These are phyloP conservation scores for Filosporella fistucella DNA, from an alignment of 495 filamentous ascomycete species.

Conservation along the genomic window DNA sequence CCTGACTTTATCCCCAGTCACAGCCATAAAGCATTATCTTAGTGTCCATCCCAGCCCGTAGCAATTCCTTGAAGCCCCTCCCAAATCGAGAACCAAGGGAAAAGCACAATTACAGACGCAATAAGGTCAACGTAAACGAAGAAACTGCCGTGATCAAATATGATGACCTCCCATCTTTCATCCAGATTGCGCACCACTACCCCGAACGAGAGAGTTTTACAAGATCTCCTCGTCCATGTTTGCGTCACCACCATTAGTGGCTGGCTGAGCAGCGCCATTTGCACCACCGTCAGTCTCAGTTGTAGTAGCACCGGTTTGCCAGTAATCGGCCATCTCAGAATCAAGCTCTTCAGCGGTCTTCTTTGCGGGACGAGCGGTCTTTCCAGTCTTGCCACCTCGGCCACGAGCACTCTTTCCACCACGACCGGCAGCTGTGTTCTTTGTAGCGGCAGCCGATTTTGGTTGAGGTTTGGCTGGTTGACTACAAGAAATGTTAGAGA, in stretches of 20 bases:
- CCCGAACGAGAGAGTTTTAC: conserved; percentile 14
- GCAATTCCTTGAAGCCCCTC: too few relatives aligned
- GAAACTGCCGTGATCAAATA: too few relatives aligned
- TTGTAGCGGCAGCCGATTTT: conserved; percentile 75
- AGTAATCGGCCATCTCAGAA: conserved; percentile 95
- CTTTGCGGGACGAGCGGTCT: conserved; percentile 66
- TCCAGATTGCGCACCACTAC: too few relatives aligned
- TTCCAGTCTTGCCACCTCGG: conserved; percentile 37
- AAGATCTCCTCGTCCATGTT: conserved; percentile 45
- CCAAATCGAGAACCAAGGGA: too few relatives aligned
- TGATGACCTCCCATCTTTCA: too few relatives aligned
- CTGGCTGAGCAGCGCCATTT: conserved; percentile 22
- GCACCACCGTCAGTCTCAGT: conserved; percentile 25
- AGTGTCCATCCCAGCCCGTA: too few relatives aligned
- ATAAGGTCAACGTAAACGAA: too few relatives aligned
- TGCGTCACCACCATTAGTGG: conserved; percentile 29
- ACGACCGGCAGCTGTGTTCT: conserved; percentile 38
- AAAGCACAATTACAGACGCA: too few relatives aligned
- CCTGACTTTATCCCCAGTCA: too few relatives aligned
- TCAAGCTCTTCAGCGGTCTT: conserved; percentile 94
- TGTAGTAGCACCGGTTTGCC: conserved; percentile 38
- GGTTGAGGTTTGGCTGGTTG: conserved; percentile 72
- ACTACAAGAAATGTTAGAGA: conserved; percentile 31
- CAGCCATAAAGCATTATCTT: too few relatives aligned
- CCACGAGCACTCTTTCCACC: conserved; percentile 47